phyloP scores from a whole-genome alignment of 805 yeast species.

The Hanseniaspora valbyensis region DNA sequence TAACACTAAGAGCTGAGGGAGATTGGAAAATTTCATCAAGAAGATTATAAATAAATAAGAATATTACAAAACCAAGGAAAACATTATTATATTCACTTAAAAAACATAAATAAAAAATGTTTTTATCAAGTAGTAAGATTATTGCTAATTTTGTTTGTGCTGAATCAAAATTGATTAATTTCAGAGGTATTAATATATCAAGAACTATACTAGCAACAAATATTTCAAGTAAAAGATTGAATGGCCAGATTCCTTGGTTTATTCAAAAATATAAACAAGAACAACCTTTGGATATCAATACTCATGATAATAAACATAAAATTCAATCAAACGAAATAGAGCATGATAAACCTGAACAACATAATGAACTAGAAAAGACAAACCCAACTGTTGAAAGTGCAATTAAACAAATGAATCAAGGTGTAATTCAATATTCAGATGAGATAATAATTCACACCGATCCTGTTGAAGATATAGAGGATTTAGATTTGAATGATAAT shows the following conservation, averaged over 20 bases:
- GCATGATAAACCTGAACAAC: no score
- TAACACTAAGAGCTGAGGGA: no score
- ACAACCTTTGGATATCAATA: not conserved
- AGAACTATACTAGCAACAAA: no score
- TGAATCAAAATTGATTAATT: not conserved
- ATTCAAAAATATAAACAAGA: conserved; percentile 9
- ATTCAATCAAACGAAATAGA: no score
- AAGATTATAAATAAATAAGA: no score
- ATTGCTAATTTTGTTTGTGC: not conserved
- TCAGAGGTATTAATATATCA: not conserved
- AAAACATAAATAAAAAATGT: no score
- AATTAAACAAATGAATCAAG: not conserved
- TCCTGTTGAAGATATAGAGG: conserved; percentile 7
- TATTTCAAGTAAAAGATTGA: not conserved
- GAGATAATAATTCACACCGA: conserved; percentile 3
- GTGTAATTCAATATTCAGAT: conserved; percentile 3
- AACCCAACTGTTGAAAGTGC: not conserved
- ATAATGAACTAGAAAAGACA: not conserved
- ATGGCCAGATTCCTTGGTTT: conserved; percentile 12
- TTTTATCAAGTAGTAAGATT: no score
- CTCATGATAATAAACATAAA: no score
- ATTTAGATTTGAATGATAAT: not conserved
- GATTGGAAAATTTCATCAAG: no score
- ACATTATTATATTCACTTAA: no score
- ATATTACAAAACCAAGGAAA: no score